Conservation (phyloP, 2,329 filamentous ascomycete species). For the Salinomyces thailandicus region DNA sequence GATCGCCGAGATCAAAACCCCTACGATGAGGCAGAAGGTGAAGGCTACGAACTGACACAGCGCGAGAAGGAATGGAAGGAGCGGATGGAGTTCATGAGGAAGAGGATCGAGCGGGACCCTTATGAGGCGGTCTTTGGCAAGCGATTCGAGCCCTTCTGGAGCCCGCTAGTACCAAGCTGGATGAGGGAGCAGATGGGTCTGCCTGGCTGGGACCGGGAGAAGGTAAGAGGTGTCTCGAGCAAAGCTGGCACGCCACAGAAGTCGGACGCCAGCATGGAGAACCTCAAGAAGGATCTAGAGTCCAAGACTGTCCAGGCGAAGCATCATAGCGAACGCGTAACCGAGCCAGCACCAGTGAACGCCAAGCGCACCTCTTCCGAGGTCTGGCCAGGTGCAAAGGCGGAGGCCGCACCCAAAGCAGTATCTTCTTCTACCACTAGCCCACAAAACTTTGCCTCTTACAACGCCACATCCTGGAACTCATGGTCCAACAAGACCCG, state of each 20-base stretch:
- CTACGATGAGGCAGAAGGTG: constrained; percentile 4
- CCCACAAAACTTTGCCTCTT: constrained; percentile 8
- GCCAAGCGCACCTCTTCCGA: background rate
- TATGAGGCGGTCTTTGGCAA: constrained; percentile 36
- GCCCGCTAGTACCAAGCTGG: constrained; percentile 20
- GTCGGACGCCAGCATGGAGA: background rate
- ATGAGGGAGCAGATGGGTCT: constrained; percentile 21
- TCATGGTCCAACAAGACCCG: constrained; percentile 22
- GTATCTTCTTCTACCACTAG: background rate
- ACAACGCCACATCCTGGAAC: constrained; percentile 22
- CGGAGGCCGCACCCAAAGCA: background rate
- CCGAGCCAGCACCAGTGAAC: background rate
- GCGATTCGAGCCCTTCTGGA: constrained; percentile 27
- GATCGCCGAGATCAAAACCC: constrained; percentile 8
- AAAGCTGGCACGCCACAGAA: constrained; percentile 4
- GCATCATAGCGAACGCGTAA: background rate
- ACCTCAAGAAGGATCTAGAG: background rate
- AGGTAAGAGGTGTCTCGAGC: background rate
- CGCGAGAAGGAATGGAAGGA: constrained; percentile 25
- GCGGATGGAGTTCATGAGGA: constrained; percentile 24
- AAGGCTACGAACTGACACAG: constrained; percentile 13
- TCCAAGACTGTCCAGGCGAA: background rate
- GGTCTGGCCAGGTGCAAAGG: background rate
- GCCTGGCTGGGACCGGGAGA: constrained; percentile 6
- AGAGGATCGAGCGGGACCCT: constrained; percentile 30